A percentile compares a stretch with the other conserved stretches of the same genome.
Conservation (phyloP, 768 basidiomycete species). For the Cystofilobasidium bisporidii region DNA sequence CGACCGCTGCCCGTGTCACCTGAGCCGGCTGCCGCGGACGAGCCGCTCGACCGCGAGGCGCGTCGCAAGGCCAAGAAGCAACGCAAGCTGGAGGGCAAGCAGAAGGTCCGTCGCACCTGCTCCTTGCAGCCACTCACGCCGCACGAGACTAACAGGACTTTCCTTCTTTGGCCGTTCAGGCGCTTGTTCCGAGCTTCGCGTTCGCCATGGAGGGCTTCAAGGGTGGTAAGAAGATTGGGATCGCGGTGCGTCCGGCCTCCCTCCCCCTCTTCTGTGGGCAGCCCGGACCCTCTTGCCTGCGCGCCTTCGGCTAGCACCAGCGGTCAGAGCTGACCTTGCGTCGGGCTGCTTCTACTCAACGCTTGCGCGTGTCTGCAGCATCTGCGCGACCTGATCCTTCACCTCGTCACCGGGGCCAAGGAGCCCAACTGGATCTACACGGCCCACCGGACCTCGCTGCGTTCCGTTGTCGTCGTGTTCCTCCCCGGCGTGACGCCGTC, state of each 20-base stretch:
- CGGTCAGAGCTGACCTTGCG: neutral
- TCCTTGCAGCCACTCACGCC: neutral
- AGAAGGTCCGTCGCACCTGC: neutral
- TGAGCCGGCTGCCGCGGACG: neutral
- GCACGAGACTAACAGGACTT: no score
- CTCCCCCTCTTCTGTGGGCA: neutral
- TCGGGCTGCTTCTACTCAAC: no score
- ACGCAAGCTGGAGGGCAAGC: slow-evolving; percentile 1
- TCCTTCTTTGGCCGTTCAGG: neutral
- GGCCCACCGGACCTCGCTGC: slow-evolving; percentile 66
- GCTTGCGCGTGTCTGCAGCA: slow-evolving; percentile 50
- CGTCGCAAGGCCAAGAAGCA: slow-evolving; percentile 8
- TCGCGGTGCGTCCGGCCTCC: slow-evolving; percentile 52
- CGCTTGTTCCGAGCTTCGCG: slow-evolving; percentile 48
- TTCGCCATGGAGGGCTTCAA: slow-evolving; percentile 72
- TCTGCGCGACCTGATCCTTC: slow-evolving; percentile 72
- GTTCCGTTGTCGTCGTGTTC: slow-evolving; percentile 68
- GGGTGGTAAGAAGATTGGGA: slow-evolving; percentile 63
- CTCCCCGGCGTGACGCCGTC: slow-evolving; percentile 72
- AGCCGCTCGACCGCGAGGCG: neutral
- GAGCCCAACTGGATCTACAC: slow-evolving; percentile 77
- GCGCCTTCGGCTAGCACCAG: no score
- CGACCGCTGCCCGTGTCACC: neutral
- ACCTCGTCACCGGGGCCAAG: slow-evolving; percentile 71
- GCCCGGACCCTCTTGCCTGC: no score